Conservation (phyloP, 495 filamentous ascomycete genomes). For the Parachaetomium inaequale region DNA sequence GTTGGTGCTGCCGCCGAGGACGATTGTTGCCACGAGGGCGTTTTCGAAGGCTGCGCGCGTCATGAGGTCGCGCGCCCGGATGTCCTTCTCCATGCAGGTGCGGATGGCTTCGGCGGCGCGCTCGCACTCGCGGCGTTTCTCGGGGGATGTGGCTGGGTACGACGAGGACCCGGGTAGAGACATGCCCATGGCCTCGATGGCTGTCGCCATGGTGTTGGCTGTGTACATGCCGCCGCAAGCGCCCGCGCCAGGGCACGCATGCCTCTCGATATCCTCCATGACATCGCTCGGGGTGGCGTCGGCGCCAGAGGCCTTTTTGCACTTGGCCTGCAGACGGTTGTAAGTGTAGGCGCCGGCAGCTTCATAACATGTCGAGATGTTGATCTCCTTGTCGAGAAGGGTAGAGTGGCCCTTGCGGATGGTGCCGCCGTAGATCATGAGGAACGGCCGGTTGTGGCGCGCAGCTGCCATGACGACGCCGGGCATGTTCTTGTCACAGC, state of each 20-base stretch:
- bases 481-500: conserved; percentile 99
- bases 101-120: conserved; percentile 84
- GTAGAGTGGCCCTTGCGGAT: conserved; percentile 83
- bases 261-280: conserved; percentile 77
- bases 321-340: conserved; percentile 53
- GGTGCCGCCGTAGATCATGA: conserved; percentile 80
- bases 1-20: conserved; percentile 86
- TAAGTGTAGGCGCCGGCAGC: conserved; percentile 84
- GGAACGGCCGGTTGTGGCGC: conserved; percentile 81
- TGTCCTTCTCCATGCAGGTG: conserved; percentile 80
- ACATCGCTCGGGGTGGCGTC: conserved; percentile 66
- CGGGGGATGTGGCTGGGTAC: conserved; percentile 79
- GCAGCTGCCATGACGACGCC: conserved; percentile 67
- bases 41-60: conserved; percentile 89
- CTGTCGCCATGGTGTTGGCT: conserved; percentile 96
- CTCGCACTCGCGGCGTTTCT: conserved; percentile 88
- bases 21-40: conserved; percentile 89
- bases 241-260: conserved; percentile 86
- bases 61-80: conserved; percentile 77
- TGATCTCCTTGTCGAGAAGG: conserved; percentile 74
- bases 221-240: conserved; percentile 98
- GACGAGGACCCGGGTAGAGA: conserved; percentile 86
- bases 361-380: conserved; percentile 88
- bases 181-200: conserved; percentile 94
- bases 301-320: conserved; percentile 31